Percentiles rank a stretch among this genome's conserved stretches.
phyloP scores from a whole-genome alignment of 192 early-diverging fungal genomes.

The Coemansia sp. region DNA sequence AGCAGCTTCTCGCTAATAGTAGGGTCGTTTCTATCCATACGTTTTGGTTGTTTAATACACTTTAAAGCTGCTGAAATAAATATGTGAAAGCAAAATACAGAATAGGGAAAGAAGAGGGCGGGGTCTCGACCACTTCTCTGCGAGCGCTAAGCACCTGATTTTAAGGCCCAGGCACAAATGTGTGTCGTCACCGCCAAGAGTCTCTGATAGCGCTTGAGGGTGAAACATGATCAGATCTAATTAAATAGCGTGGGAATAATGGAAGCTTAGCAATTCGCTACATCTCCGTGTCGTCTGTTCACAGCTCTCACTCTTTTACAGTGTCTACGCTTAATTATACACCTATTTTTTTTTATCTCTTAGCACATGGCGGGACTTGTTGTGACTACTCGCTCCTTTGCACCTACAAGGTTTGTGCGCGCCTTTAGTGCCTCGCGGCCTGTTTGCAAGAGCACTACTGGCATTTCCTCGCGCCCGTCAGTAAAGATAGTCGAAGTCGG shows the following conservation, averaged over 20 bases:
- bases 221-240: background rate
- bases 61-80: background rate
- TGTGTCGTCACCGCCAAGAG: background rate
- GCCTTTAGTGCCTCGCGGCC: no score
- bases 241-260: background rate
- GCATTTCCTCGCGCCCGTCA: no score
- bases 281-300: background rate
- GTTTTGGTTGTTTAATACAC: background rate
- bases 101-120: background rate
- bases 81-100: background rate
- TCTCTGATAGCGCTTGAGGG: background rate
- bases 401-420: no score
- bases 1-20: background rate
- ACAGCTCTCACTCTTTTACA: background rate
- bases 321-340: background rate
- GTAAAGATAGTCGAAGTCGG: no score
- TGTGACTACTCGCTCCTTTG: no score
- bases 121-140: background rate
- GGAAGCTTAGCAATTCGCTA: background rate
- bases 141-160: background rate
- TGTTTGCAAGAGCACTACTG: no score
- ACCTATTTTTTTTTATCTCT: background rate
- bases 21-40: slow-evolving; percentile 1
- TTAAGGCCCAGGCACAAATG: background rate
- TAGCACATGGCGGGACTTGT: slow-evolving; percentile 15